phyloP scores from a whole-genome alignment of 2,329 filamentous ascomycete genomes.

The Xylaria multiplex region DNA sequence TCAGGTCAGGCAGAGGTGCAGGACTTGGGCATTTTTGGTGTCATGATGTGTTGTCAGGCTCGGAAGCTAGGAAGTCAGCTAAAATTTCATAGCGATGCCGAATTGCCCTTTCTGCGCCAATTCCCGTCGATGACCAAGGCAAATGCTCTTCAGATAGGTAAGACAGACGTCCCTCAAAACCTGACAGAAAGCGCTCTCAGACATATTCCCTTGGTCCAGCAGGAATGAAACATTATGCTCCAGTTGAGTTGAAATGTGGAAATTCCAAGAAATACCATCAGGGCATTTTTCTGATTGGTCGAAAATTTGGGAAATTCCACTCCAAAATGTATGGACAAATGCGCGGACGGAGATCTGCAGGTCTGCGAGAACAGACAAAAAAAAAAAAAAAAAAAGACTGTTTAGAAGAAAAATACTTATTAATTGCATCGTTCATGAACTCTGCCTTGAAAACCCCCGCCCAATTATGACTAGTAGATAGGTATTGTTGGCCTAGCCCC shows the following conservation, averaged over 20 bases:
- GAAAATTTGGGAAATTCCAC: constrained; percentile 44
- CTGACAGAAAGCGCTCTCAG: constrained; percentile 7
- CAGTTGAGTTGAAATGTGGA: constrained; percentile 29
- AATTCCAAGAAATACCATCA: constrained; percentile 38
- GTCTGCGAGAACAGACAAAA: not conserved
- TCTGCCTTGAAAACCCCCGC: constrained; percentile 27
- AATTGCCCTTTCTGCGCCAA: constrained; percentile 29
- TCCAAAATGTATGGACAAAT: constrained; percentile 22
- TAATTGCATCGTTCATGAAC: constrained; percentile 29
- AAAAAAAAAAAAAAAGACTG: not conserved
- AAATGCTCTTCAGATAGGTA: constrained; percentile 18
- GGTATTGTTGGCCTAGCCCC: constrained; percentile 16
- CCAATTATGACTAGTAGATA: constrained; percentile 2
- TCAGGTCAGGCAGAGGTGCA: constrained; percentile 60
- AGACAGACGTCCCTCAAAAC: constrained; percentile 25
- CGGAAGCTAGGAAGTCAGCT: constrained; percentile 39
- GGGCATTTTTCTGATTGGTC: constrained; percentile 51
- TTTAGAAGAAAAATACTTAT: constrained; percentile 1
- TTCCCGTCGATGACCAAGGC: constrained; percentile 24
- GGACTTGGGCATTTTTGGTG: constrained; percentile 55
- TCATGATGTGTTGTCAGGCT: constrained; percentile 64
- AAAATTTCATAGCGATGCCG: constrained; percentile 30
- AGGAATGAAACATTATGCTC: constrained; percentile 13
- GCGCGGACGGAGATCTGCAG: constrained; percentile 22
- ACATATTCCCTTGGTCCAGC: constrained; percentile 8